Percentiles rank a stretch among this genome's conserved stretches.
phyloP scores from a whole-genome alignment of 805 yeast genomes.

The Torulaspora delbrueckii region DNA sequence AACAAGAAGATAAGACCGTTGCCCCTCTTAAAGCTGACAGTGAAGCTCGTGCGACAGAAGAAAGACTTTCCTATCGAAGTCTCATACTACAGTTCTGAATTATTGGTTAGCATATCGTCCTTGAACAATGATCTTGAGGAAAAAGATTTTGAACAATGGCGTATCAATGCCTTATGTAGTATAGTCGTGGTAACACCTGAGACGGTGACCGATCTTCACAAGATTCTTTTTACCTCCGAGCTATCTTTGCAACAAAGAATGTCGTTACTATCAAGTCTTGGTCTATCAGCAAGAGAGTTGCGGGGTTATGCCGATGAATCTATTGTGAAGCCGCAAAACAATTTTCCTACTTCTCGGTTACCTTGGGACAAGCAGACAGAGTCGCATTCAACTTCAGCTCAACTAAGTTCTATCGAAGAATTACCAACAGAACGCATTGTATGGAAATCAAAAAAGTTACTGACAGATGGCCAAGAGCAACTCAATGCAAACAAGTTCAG shows the following conservation, averaged over 20 bases:
- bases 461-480: not conserved
- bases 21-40: slow-evolving; percentile 40
- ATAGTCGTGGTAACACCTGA: slow-evolving; percentile 53
- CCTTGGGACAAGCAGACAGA: slow-evolving; percentile 28
- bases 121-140: slow-evolving; percentile 55
- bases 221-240: slow-evolving; percentile 61
- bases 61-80: slow-evolving; percentile 57
- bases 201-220: slow-evolving; percentile 37
- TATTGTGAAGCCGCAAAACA: slow-evolving; percentile 36
- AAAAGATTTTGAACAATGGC: slow-evolving; percentile 55
- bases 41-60: slow-evolving; percentile 60
- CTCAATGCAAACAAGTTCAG: slow-evolving; percentile 30
- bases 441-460: slow-evolving; percentile 37
- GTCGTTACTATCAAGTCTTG: slow-evolving; percentile 59
- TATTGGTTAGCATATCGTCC: slow-evolving; percentile 49
- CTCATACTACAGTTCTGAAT: slow-evolving; percentile 48
- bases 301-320: slow-evolving; percentile 52
- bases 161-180: slow-evolving; percentile 61
- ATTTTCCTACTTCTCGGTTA: slow-evolving; percentile 35
- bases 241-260: slow-evolving; percentile 76
- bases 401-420: not conserved
- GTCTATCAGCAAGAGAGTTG: slow-evolving; percentile 69
- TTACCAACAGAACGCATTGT: slow-evolving; percentile 8
- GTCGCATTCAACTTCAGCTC: not conserved
- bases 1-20: slow-evolving; percentile 41